Evolutionary conservation across 2,329 filamentous ascomycete genomes (phyloP), one percentile per base, ranked within the genome.

Genomic region (Monilinia aucupariae): DNA sequence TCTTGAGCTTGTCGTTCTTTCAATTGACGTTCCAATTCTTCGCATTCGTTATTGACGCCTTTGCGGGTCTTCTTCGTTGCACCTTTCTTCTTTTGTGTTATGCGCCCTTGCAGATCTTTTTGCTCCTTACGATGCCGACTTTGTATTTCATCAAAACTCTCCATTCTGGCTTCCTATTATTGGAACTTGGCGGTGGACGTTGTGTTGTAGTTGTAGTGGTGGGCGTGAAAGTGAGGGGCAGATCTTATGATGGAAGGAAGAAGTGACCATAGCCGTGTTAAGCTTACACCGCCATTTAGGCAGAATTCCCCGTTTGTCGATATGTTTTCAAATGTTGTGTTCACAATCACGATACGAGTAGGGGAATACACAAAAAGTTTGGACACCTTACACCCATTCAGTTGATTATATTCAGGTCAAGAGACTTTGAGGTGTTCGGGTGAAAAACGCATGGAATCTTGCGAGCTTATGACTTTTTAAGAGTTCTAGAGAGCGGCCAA

Each of bases 31-130:
- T 93, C 89, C 67, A 91, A 79, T 60, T 83, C 80, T 65, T 88
- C 87, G 68, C 90, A 91, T 73, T 93, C 90, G 59, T 88, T 81
- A 48, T 89, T 91, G 72, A 93, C 80, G 34, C 87, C 86, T 74
- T 88, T 91, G 71, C 79, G 85, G 69, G 82, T 92, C 85, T 86
- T 91, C 78, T 97, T 99, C 53, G 89, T 96, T 20, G 94, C 92
- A 69, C 90, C 88, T 80, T 97, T 97, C 81, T 97, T 99, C 82
- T 97, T 97, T 77, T 89, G 92, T 6, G 91, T 97, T 72, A 96
- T 86, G 64, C 88, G 87, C 58, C 85, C 83, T 75, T 96, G 90
- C 32, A 99, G 82, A 65, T 97, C 93, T 70, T 87, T 88, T 75
- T 89, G 86, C 77, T 99, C 93, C 76, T 91, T 94, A 71, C 91